These are phyloP conservation scores for Ogataea ramenticola DNA, from an alignment of 805 yeast species.

Conservation along the genomic window DNA sequence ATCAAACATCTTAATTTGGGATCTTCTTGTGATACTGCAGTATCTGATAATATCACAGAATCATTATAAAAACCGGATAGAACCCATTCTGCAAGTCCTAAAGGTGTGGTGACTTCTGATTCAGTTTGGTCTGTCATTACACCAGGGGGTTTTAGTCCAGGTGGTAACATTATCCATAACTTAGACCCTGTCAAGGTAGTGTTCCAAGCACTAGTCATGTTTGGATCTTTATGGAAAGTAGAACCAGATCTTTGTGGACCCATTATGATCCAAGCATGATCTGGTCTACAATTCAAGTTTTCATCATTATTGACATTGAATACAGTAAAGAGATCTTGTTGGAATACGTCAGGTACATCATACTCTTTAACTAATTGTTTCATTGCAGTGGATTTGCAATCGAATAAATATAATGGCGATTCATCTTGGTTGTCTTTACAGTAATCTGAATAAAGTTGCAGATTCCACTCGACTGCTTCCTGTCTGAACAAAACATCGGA, in stretches of 20 bases:
- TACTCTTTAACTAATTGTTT: constrained; percentile 46
- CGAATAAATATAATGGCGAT: constrained; percentile 80
- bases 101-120: constrained; percentile 85
- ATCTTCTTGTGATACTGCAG: constrained; percentile 3
- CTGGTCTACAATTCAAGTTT: constrained; percentile 58
- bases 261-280: constrained; percentile 84
- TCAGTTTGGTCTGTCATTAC: constrained; percentile 70
- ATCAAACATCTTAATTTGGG: constrained; percentile 35
- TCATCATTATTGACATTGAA: constrained; percentile 29
- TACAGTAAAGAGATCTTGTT: constrained; percentile 54
- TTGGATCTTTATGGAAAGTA: constrained; percentile 91
- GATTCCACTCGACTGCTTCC: constrained; percentile 79
- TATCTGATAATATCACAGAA: constrained; percentile 43
- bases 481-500: constrained; percentile 65
- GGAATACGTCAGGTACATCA: constrained; percentile 44
- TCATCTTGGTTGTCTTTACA: constrained; percentile 62
- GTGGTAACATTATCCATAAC: constrained; percentile 87
- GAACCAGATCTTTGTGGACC: constrained; percentile 84
- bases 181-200: constrained; percentile 67
- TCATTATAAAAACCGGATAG: constrained; percentile 75
- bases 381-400: constrained; percentile 70
- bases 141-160: constrained; percentile 74
- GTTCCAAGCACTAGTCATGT: constrained; percentile 88
- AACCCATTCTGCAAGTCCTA: constrained; percentile 92
- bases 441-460: constrained; percentile 55